phyloP scores from a whole-genome alignment of 441 rosid genomes.

The Pelargonium fulgidum region DNA sequence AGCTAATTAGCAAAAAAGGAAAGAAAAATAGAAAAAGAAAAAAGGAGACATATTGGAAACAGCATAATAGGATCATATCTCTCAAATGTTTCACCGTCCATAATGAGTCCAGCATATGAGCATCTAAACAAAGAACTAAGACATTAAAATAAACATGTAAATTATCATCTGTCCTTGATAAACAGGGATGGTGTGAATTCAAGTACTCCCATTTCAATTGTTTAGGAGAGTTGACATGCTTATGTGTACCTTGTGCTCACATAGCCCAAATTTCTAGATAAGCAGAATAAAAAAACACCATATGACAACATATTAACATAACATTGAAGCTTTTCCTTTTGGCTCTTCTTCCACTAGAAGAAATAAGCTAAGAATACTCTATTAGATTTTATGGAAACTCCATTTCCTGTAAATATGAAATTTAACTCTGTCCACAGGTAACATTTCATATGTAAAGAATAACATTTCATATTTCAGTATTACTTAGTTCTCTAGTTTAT shows the following conservation, averaged over 20 bases:
- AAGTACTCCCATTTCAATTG: not conserved
- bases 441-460: not conserved
- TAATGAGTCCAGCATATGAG: slow-evolving; percentile 1
- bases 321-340: not conserved
- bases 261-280: not conserved
- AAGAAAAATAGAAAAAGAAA: not conserved
- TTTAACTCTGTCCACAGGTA: not conserved
- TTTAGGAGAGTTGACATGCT: not conserved
- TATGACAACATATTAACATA: not conserved
- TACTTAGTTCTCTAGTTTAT: not conserved
- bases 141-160: not conserved
- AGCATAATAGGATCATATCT: not conserved
- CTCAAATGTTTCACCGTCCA: slow-evolving; percentile 4
- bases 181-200: not conserved
- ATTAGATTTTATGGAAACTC: not conserved
- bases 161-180: not conserved
- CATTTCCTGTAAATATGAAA: not conserved
- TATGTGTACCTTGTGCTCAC: not conserved
- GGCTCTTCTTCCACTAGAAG: not conserved
- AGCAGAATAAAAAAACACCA: not conserved
- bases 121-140: not conserved
- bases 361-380: not conserved
- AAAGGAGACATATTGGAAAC: not conserved
- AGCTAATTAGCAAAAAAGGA: not conserved
- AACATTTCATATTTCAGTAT: not conserved